A percentile compares a stretch with the other conserved stretches of the same genome.
Conservation (phyloP, 177 flowering plant species). For the Telopea speciosissima region DNA sequence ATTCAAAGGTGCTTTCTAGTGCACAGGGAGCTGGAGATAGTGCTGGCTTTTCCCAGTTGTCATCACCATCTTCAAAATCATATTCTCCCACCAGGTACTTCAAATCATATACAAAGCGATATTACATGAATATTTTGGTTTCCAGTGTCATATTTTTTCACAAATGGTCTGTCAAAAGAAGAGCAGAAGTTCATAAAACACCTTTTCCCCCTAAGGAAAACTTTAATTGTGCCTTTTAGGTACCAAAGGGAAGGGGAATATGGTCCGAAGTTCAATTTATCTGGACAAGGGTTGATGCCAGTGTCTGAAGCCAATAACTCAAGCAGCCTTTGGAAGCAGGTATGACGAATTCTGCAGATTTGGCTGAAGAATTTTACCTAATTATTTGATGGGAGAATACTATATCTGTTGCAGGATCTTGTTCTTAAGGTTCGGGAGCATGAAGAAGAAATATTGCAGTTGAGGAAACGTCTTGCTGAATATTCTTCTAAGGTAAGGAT, state of each 20-base stretch:
- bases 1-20: slow-evolving; percentile 30
- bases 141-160: slow-evolving; percentile 3
- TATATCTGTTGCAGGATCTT: slow-evolving; percentile 47
- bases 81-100: slow-evolving; percentile 54
- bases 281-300: slow-evolving; percentile 52
- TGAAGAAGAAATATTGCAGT: slow-evolving; percentile 77
- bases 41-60: slow-evolving; percentile 40
- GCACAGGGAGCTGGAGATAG: slow-evolving; percentile 30
- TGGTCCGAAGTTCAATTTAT: slow-evolving; percentile 35
- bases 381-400: not conserved
- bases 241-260: slow-evolving; percentile 48
- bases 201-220: not conserved
- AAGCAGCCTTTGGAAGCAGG: slow-evolving; percentile 67
- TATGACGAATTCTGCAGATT: slow-evolving; percentile 14
- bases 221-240: slow-evolving; percentile 28
- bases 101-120: not conserved
- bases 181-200: not conserved
- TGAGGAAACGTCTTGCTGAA: slow-evolving; percentile 75
- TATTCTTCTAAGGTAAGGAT: slow-evolving; percentile 64
- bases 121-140: not conserved
- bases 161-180: not conserved
- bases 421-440: slow-evolving; percentile 55
- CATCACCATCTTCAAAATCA: slow-evolving; percentile 54
- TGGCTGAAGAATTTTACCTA: not conserved
- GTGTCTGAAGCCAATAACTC: slow-evolving; percentile 49